A percentile compares a stretch with the other conserved stretches of the same genome.
Conservation (phyloP, 2,329 filamentous ascomycete species). For the Trichoderma lentiforme region DNA sequence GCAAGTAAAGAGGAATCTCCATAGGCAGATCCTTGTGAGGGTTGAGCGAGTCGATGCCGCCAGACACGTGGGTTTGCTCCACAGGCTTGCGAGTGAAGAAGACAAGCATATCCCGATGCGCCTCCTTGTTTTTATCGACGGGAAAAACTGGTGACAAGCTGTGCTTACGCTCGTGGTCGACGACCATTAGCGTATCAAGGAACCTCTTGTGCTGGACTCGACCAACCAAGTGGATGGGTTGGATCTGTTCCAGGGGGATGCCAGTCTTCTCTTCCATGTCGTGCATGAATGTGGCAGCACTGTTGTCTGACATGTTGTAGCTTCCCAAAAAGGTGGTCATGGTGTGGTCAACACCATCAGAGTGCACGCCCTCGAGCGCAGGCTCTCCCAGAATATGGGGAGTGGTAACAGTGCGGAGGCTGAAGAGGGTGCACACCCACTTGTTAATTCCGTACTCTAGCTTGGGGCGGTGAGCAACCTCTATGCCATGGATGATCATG, state of each 20-base stretch:
- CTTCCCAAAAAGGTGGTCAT: conserved; percentile 31
- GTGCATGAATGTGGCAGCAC: conserved; percentile 32
- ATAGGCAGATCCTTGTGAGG: conserved; percentile 27
- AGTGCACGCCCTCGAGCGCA: conserved; percentile 33
- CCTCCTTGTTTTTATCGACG: conserved; percentile 24
- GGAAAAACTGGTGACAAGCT: conserved; percentile 27
- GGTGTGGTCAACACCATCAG: conserved; percentile 33
- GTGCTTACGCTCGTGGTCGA: conserved; percentile 30
- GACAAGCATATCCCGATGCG: conserved; percentile 31
- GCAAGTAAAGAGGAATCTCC: conserved; percentile 28
- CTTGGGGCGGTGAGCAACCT: conserved; percentile 23
- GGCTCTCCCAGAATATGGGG: conserved; percentile 30
- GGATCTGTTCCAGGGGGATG: conserved; percentile 23
- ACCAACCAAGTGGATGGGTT: conserved; percentile 23
- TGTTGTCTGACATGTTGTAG: conserved; percentile 29
- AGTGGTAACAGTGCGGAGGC: conserved; percentile 30
- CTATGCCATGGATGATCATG: conserved; percentile 27
- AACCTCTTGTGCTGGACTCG: conserved; percentile 28
- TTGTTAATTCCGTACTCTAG: conserved; percentile 29
- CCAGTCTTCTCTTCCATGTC: conserved; percentile 27
- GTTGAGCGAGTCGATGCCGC: conserved; percentile 25
- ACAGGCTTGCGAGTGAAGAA: conserved; percentile 31
- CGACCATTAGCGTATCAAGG: conserved; percentile 29
- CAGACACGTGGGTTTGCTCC: conserved; percentile 25
- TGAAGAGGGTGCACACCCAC: conserved; percentile 30